These are phyloP conservation scores for Nemania sp. DNA, from an alignment of 2,329 filamentous ascomycete genomes.

Conservation along the genomic window DNA sequence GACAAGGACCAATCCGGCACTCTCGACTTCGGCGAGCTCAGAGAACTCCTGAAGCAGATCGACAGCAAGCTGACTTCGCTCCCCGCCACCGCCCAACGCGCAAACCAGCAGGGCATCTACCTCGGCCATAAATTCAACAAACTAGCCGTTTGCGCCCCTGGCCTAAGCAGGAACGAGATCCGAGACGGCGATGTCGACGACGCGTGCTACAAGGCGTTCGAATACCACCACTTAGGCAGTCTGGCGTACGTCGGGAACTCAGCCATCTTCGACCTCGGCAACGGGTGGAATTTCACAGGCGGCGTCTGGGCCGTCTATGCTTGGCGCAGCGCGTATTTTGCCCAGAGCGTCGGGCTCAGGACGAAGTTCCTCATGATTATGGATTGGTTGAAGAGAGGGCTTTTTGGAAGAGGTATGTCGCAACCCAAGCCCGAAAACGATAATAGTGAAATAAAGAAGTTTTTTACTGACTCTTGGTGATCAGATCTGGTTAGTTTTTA, in stretches of 20 bases:
- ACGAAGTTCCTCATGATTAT: slow-evolving; percentile 89
- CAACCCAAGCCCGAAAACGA: too few species aligned
- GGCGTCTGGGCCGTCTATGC: slow-evolving; percentile 93
- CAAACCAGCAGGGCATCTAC: slow-evolving; percentile 93
- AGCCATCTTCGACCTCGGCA: slow-evolving; percentile 86
- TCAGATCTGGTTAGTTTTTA: slow-evolving; percentile 39
- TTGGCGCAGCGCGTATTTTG: slow-evolving; percentile 96
- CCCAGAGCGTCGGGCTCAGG: slow-evolving; percentile 91
- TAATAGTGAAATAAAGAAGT: background rate
- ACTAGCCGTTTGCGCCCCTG: slow-evolving; percentile 75
- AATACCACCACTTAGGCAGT: slow-evolving; percentile 89
- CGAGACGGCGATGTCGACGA: slow-evolving; percentile 89
- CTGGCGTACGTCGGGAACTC: slow-evolving; percentile 96
- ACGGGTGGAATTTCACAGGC: slow-evolving; percentile 76
- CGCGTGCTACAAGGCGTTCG: slow-evolving; percentile 89
- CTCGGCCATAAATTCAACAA: slow-evolving; percentile 94
- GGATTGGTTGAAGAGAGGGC: slow-evolving; percentile 96
- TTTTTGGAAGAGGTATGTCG: slow-evolving; percentile 89
- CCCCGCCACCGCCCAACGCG: slow-evolving; percentile 92
- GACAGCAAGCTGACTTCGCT: slow-evolving; percentile 93
- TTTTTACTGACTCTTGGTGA: slow-evolving; percentile 8
- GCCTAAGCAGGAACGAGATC: slow-evolving; percentile 77
- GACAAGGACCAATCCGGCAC: slow-evolving; percentile 93
- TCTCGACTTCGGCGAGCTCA: slow-evolving; percentile 89
- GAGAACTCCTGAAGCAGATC: slow-evolving; percentile 86